Base-by-base conservation (phyloP, 2,329 filamentous ascomycete genomes). In the Trichoderma sp. region DNA sequence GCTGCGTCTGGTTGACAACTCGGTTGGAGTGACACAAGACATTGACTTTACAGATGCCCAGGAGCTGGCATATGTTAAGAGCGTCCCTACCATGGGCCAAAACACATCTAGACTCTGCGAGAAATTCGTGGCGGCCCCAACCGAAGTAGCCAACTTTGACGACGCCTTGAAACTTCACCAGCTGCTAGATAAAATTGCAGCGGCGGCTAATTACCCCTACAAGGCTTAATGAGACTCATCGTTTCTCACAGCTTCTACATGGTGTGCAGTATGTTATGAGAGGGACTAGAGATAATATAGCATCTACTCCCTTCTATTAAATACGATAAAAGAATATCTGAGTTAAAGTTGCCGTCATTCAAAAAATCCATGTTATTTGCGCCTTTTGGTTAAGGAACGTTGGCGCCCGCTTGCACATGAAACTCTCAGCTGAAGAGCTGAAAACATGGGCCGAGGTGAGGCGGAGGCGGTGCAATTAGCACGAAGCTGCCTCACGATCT, bases 1-100 rank as follows among this genome's bases (percentile, higher is more conserved):
- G 14, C 30, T 53, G 3, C 26, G 12, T 43, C 24, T 47, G 56
- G 43, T 47, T 53, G 21, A 56, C 4, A 30, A 32, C 6, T 21
- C 34, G 18, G 76, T 77, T 2, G 80, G 79, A 8, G 78, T 76
- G 5, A 75, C 79, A 56, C 79, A 79, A 6, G 67, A 53, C 78
- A 28, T 74, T 73, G 18, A 56, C 74, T 21, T 30, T 36, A n/a
- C 32, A 4, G 7, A 72, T 74, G 80, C 81, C 71, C 81, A 80
- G 28, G 81, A 95, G 88, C 94, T 93, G 87, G 92, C 92, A 36
- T 92, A 92, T 81, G 94, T 95, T 79, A 92, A 94, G 84, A 92
- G 92, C 84, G 94, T 95, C 86, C 92, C 92, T 34, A 11, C 14
- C 4, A 43, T 63, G 39, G 69, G 51, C 2, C 24, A 18, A 51